Base-by-base conservation (phyloP, 2,329 filamentous ascomycete species). In the Aspergillus sp. region DNA sequence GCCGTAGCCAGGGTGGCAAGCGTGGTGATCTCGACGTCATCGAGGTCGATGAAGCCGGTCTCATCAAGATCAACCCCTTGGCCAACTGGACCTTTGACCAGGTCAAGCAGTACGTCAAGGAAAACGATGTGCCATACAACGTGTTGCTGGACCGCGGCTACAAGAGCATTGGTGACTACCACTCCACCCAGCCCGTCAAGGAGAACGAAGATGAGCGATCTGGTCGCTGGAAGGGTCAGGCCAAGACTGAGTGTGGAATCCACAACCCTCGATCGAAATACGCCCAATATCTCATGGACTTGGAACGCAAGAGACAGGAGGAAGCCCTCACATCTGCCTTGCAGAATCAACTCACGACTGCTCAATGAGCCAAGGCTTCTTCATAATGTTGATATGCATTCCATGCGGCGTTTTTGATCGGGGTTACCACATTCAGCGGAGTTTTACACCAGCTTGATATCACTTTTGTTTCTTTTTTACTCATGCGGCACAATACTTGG, bases 151-250 rank as follows among this genome's bases (percentile, higher is more conserved):
- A 96, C 71, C 78, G 76, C 47, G 93, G 93, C n/a, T 98, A 98
- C 79, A 96, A 97, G 79, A 95, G 89, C 53, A 79, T 98, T 50
- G 93, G 93, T 49, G 93, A 98, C 76, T 97, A 90, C 88, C 93
- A 98, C 77, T 95, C 90, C 40, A 98, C 93, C 4, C 85, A 82
- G 56, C 90, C 93, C 9, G 90, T 97, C 48, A 82, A 78, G 51
- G 89, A 91, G 46, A 88, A 88, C 53, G 93, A 98, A 71, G 93
- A 97, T 60, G 93, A 98, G 80, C 85, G 93, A 40, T 86, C 93
- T 7, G 93, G 93, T 46, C 85, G 93, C 56, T 98, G 93, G 93
- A 96, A 95, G 79, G 93, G 93, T 49, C 86, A 90, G 68, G 74
- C 78, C 60, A 98, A 98, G 84, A 94, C 90, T 11, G 93, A 98